A percentile compares a stretch with the other conserved stretches of the same genome.
phyloP scores from a whole-genome alignment of 2,329 filamentous ascomycete genomes.

The Ascochyta rabiei region DNA sequence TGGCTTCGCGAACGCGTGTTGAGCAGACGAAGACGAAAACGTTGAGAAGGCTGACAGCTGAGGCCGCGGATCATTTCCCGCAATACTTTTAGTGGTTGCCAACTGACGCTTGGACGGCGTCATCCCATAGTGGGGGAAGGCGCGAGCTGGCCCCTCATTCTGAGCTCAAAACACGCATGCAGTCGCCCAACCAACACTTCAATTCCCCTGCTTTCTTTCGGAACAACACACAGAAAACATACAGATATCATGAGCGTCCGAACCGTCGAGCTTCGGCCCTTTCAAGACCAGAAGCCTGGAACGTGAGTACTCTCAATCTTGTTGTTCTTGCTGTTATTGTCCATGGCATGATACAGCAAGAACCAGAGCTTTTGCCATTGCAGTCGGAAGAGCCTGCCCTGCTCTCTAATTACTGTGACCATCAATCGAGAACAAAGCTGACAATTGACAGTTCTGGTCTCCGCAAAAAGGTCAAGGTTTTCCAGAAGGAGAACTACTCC shows the following conservation, averaged over 20 bases:
- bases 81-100: conserved; percentile 26
- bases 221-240: conserved; percentile 28
- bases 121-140: conserved; percentile 37
- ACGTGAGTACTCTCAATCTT: conserved; percentile 73
- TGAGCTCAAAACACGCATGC: conserved; percentile 37
- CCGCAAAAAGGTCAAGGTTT: conserved; percentile 98
- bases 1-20: conserved; percentile 8
- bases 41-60: conserved; percentile 14
- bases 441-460: conserved; percentile 78
- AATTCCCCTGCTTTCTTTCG: conserved; percentile 30
- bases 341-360: conserved; percentile 2
- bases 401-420: background rate
- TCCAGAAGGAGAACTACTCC: conserved; percentile 93
- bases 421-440: conserved; percentile 28
- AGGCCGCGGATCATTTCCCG: conserved; percentile 16
- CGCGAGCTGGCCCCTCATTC: conserved; percentile 34
- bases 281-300: conserved; percentile 97
- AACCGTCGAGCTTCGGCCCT: conserved; percentile 82
- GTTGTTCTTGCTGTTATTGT: background rate
- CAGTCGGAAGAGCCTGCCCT: background rate
- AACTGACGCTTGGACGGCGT: conserved; percentile 27
- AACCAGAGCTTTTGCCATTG: conserved; percentile 5
- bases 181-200: conserved; percentile 22
- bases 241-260: conserved; percentile 66
- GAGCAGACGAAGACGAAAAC: conserved; percentile 12